phyloP scores from a whole-genome alignment of 2,329 filamentous ascomycete genomes.

The Aspergillus neotritici region DNA sequence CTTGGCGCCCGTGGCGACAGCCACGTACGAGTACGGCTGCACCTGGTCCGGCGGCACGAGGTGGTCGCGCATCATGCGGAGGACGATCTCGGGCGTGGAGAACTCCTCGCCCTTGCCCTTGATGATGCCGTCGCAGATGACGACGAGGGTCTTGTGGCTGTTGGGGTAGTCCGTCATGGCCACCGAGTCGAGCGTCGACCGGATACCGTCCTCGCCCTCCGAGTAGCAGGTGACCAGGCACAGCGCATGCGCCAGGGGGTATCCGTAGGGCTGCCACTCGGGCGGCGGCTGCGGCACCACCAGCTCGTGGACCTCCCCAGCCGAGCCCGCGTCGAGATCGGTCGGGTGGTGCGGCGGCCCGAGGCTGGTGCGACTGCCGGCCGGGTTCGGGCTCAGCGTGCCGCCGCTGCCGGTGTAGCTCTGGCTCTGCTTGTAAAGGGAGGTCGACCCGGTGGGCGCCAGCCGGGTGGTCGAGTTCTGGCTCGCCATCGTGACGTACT shows the following conservation, averaged over 20 bases:
- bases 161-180: constrained; percentile 98
- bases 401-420: constrained; percentile 52
- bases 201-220: constrained; percentile 85
- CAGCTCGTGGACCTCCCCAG: constrained; percentile 92
- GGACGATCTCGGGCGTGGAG: constrained; percentile 82
- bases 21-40: constrained; percentile 88
- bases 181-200: constrained; percentile 91
- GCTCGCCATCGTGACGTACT: constrained; percentile 90
- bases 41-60: constrained; percentile 75
- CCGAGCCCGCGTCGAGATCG: constrained; percentile 68
- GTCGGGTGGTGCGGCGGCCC: constrained; percentile 31
- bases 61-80: constrained; percentile 93
- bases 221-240: constrained; percentile 96
- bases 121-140: constrained; percentile 96
- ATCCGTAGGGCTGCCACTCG: constrained; percentile 96
- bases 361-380: constrained; percentile 52
- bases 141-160: constrained; percentile 94
- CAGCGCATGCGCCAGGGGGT: constrained; percentile 85
- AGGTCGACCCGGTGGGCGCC: constrained; percentile 49
- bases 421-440: constrained; percentile 60
- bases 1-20: constrained; percentile 90
- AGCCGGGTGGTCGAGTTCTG: constrained; percentile 72
- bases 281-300: constrained; percentile 94
- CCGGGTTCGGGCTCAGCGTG: constrained; percentile 45
- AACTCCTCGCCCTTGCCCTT: constrained; percentile 85